Base-by-base conservation (phyloP, 1,284 basidiomycete genomes). In the Cystobasidium pallidum region DNA sequence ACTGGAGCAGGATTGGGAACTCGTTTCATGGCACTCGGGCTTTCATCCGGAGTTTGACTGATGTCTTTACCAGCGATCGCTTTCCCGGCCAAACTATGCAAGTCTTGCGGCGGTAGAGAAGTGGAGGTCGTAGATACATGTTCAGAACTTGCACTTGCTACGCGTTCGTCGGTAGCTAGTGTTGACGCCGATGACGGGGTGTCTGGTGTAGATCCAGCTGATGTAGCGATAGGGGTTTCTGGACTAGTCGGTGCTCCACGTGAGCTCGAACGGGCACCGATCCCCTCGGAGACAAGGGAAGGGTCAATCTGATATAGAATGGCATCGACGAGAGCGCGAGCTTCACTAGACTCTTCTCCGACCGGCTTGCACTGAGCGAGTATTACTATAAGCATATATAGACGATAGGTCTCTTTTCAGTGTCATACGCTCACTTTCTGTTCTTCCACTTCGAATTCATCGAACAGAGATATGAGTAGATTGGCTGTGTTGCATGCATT, bases 261-360 rank as follows among this genome's bases (percentile, higher is more conserved):
- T n/a, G n/a, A n/a, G n/a, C n/a, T n/a, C n/a, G n/a, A n/a, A 15
- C 45, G 45, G 6, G 45, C 17, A 47, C 13, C 41, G 34, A 6
- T 19, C 34, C 26, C 41, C 39, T 28, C 45, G 2, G 58, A 43
- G 7, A 45, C 58, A 13, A 61, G 58, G n/a, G 58, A 43, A 7
- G 58, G 58, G 45, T 61, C 58, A 43, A 61, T 61, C 39, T 45
- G 36, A n/a, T 24, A 61, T 10, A 61, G 58, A 45, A 61, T 61
- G 3, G 36, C 58, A 45, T 61, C 58, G 6, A 61, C 39, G 11
- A 61, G 58, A 1, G n/a, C 41, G 28, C n/a, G 58, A 43, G 58
- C 58, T 43, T 28, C 58, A 61, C 30, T 36, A 19, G 30, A 34
- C 13, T 39, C 39, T 45, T 39, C 13, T 45, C 6, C 17, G 21